A percentile compares a stretch with the other conserved stretches of the same genome.
phyloP scores from a whole-genome alignment of 768 basidiomycete species.

The Lentinula detonsa region DNA sequence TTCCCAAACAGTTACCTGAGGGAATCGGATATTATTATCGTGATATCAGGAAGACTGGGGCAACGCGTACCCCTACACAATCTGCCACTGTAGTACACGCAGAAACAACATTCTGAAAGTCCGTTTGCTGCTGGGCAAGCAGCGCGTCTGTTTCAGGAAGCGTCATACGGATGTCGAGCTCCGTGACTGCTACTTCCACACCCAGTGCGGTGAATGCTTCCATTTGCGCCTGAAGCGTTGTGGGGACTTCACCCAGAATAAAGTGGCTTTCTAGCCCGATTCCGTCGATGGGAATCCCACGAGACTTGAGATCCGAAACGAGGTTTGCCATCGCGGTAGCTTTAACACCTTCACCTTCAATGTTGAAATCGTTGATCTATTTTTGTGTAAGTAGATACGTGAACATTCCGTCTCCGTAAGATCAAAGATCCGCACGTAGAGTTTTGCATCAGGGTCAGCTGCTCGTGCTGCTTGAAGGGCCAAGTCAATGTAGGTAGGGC shows the following conservation, averaged over 20 bases:
- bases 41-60: too few relatives aligned
- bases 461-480: constrained; percentile 37
- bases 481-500: constrained; percentile 30
- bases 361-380: constrained; percentile 24
- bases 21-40: not conserved
- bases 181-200: constrained; percentile 44
- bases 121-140: constrained; percentile 34
- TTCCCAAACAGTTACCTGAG: constrained; percentile 7
- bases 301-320: constrained; percentile 29
- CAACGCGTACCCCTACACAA: constrained; percentile 17
- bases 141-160: constrained; percentile 27
- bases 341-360: constrained; percentile 28
- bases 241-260: constrained; percentile 36
- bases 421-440: constrained; percentile 26
- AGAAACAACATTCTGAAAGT: constrained; percentile 34
- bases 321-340: constrained; percentile 36
- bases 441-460: constrained; percentile 39
- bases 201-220: constrained; percentile 36
- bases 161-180: constrained; percentile 40
- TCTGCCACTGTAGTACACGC: constrained; percentile 26
- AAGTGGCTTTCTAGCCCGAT: constrained; percentile 40
- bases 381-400: not conserved
- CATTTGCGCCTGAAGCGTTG: constrained; percentile 26
- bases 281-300: constrained; percentile 38
- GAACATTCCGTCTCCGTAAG: not conserved